Conservation (phyloP, 208 protist species). For the Acanthamoeba royreba region DNA sequence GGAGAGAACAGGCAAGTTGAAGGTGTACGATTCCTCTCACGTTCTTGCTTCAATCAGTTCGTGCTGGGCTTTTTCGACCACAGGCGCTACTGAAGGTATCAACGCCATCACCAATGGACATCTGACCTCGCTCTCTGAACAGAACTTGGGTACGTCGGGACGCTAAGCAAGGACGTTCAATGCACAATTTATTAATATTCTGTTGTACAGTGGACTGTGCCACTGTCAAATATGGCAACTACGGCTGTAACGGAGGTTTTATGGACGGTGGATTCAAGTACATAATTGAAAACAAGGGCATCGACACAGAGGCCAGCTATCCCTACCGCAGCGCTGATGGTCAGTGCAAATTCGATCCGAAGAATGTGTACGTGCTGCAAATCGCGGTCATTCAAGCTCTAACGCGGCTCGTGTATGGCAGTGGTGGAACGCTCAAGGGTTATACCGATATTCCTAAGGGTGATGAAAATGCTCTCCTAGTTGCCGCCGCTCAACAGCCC, state of each 20-base stretch:
- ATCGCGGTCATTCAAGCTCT: constrained; percentile 72
- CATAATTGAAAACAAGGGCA: constrained; percentile 80
- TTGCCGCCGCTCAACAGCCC: background rate
- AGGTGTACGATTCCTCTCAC: background rate
- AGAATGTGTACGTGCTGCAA: constrained; percentile 79
- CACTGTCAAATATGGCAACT: constrained; percentile 58
- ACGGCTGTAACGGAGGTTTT: constrained; percentile 85
- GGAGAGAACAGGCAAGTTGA: background rate
- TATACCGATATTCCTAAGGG: background rate
- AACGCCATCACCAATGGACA: constrained; percentile 54
- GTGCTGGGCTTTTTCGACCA: constrained; percentile 95
- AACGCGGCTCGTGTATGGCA: constrained; percentile 56
- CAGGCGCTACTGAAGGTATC: constrained; percentile 87
- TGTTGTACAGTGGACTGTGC: background rate
- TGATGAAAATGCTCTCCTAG: background rate
- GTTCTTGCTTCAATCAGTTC: constrained; percentile 66
- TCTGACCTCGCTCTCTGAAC: constrained; percentile 29
- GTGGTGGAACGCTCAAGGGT: background rate
- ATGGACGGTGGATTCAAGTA: constrained; percentile 87
- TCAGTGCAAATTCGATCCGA: constrained; percentile 54
- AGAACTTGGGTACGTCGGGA: background rate
- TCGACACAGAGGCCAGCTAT: constrained; percentile 82
- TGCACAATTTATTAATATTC: background rate
- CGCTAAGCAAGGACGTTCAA: background rate
- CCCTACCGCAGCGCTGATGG: constrained; percentile 80